phyloP scores from a whole-genome alignment of 2,329 filamentous ascomycete genomes.

The Davidsoniella eucalypti region DNA sequence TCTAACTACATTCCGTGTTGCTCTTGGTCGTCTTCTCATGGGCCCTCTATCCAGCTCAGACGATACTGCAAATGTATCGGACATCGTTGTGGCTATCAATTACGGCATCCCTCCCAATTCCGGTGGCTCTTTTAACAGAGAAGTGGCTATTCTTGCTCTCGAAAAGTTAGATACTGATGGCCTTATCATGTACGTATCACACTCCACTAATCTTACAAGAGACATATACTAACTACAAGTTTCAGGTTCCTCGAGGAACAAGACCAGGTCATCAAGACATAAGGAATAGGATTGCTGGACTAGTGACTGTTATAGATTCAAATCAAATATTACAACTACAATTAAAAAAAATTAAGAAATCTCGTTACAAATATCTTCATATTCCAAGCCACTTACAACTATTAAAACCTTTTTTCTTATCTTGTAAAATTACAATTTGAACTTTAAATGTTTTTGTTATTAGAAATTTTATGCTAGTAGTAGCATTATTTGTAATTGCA shows the following conservation, averaged over 20 bases:
- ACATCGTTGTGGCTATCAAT: constrained; percentile 68
- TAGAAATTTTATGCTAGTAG: too few relatives aligned
- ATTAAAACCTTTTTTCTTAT: too few relatives aligned
- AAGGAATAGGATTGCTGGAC: too few relatives aligned
- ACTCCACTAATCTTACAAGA: not conserved
- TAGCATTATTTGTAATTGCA: too few relatives aligned
- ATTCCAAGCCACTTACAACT: too few relatives aligned
- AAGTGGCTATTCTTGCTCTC: constrained; percentile 28
- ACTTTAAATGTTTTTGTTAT: too few relatives aligned
- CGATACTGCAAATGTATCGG: constrained; percentile 61
- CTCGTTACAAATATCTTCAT: too few relatives aligned
- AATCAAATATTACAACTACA: too few relatives aligned
- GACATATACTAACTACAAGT: constrained; percentile 15
- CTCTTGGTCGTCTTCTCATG: constrained; percentile 69
- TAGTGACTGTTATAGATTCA: too few relatives aligned
- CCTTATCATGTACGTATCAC: constrained; percentile 63
- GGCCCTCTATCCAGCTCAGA: constrained; percentile 64
- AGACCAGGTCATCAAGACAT: constrained; percentile 43
- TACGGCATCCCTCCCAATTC: constrained; percentile 37
- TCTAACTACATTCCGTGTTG: constrained; percentile 58
- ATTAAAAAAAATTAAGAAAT: too few relatives aligned
- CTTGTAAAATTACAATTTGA: too few relatives aligned
- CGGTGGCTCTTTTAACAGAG: constrained; percentile 40
- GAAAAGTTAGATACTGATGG: constrained; percentile 52
- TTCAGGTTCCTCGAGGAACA: constrained; percentile 39